phyloP scores from a whole-genome alignment of 768 basidiomycete species.

The Cytidiella melzeri region DNA sequence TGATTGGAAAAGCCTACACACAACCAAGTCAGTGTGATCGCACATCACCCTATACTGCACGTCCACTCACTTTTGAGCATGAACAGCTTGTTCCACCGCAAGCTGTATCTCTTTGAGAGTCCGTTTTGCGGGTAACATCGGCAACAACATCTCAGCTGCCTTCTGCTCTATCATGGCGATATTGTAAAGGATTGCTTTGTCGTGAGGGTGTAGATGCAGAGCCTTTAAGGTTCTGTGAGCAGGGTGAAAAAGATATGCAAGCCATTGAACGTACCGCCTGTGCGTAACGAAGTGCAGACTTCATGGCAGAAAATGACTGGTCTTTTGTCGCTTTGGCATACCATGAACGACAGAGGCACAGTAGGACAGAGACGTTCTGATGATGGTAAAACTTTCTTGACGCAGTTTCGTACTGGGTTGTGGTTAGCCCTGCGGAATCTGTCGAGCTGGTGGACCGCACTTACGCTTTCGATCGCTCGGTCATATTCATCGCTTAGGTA shows the following conservation, averaged over 20 bases:
- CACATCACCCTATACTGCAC: neutral
- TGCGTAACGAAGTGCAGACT: conserved; percentile 76
- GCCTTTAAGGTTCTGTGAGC: no score
- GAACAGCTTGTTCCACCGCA: conserved; percentile 73
- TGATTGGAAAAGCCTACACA: conserved; percentile 69
- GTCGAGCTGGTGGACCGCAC: conserved; percentile 19
- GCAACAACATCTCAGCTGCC: conserved; percentile 83
- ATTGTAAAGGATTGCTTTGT: conserved; percentile 91
- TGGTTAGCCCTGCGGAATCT: conserved; percentile 1
- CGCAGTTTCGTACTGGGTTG: conserved; percentile 81
- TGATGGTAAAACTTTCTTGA: conserved; percentile 70
- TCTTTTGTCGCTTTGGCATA: conserved; percentile 92
- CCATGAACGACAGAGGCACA: conserved; percentile 90
- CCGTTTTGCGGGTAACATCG: conserved; percentile 67
- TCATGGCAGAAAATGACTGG: conserved; percentile 76
- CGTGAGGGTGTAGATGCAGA: conserved; percentile 73
- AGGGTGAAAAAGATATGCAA: no score
- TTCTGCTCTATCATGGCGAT: conserved; percentile 99
- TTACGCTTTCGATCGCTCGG: conserved; percentile 90
- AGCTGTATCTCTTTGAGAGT: conserved; percentile 72
- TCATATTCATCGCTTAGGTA: conserved; percentile 92
- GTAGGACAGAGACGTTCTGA: conserved; percentile 67
- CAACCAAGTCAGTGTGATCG: conserved; percentile 1
- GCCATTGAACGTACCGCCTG: conserved; percentile 56
- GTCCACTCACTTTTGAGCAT: conserved; percentile 75